Evolutionary conservation across 345 rosid species (phyloP).

Genomic region (Angophora floribunda): DNA sequence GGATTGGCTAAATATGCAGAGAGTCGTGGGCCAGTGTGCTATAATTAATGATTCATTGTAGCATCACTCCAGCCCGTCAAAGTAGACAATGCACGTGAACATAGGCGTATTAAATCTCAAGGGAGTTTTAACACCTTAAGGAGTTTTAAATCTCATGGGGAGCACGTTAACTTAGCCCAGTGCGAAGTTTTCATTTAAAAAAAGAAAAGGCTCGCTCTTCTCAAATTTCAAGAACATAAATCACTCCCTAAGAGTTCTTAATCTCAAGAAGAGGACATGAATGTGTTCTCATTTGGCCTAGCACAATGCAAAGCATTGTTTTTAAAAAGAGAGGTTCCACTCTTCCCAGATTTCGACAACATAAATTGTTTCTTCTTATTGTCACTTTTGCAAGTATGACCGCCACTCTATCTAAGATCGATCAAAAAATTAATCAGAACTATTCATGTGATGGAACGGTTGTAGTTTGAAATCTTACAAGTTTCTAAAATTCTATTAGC

Average conservation of each 20-base stretch:
- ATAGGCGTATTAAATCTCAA: background rate
- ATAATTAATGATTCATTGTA: background rate
- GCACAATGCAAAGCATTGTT: background rate
- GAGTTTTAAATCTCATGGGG: background rate
- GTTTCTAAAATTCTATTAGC: background rate
- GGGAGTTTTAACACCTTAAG: background rate
- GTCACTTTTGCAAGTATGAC: background rate
- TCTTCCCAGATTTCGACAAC: accelerated
- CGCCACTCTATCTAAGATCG: background rate
- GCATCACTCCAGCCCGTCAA: accelerated
- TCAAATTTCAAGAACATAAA: background rate
- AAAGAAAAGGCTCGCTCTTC: accelerated
- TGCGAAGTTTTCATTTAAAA: background rate
- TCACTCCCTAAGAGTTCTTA: background rate
- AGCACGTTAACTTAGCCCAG: accelerated
- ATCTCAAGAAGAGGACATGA: background rate
- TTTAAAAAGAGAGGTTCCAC: background rate
- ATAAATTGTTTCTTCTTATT: background rate
- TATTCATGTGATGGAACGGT: background rate
- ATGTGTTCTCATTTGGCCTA: background rate
- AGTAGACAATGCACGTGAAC: accelerated
- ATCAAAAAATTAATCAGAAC: background rate
- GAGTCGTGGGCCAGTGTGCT: background rate
- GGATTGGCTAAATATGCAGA: background rate
- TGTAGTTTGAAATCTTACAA: background rate